A percentile compares a stretch with the other conserved stretches of the same genome.
Conservation (phyloP, 2,329 filamentous ascomycete species). For the Xylaria sp. region DNA sequence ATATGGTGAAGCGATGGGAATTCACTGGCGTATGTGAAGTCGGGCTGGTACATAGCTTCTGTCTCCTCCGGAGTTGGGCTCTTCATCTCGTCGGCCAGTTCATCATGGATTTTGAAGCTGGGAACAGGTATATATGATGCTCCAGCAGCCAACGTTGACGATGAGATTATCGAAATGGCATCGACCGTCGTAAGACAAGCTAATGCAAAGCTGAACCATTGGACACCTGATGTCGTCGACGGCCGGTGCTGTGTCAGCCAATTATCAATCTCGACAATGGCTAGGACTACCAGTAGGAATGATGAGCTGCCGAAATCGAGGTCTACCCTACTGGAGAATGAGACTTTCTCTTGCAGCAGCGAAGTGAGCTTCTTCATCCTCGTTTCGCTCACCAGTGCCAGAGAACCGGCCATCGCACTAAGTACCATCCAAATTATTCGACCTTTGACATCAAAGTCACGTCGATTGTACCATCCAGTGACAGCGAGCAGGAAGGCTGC, state of each 20-base stretch:
- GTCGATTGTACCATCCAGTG: constrained; percentile 35
- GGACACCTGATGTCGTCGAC: constrained; percentile 32
- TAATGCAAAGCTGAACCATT: constrained; percentile 35
- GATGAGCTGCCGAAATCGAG: constrained; percentile 27
- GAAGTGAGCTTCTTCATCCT: constrained; percentile 31
- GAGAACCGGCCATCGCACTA: constrained; percentile 25
- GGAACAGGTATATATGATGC: constrained; percentile 28
- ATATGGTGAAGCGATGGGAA: constrained; percentile 21
- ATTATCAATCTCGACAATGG: constrained; percentile 38
- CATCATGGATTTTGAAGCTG: constrained; percentile 21
- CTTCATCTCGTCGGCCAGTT: constrained; percentile 22
- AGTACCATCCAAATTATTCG: constrained; percentile 28
- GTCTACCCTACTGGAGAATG: constrained; percentile 11
- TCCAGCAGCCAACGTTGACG: background rate
- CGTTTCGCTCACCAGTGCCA: constrained; percentile 33
- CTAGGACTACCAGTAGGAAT: constrained; percentile 30
- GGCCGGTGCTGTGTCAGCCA: constrained; percentile 30
- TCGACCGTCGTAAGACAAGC: constrained; percentile 34
- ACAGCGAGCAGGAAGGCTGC: constrained; percentile 29
- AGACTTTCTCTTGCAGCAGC: constrained; percentile 22
- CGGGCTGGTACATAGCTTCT: constrained; percentile 28
- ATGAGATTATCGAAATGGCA: constrained; percentile 14
- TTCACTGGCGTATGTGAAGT: constrained; percentile 3
- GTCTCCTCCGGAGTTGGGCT: constrained; percentile 27
- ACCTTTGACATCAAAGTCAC: constrained; percentile 34